Evolutionary conservation across 495 filamentous ascomycete species (phyloP), one percentile per base, ranked within the genome.

Genomic region (Cladorrhinum samala): DNA sequence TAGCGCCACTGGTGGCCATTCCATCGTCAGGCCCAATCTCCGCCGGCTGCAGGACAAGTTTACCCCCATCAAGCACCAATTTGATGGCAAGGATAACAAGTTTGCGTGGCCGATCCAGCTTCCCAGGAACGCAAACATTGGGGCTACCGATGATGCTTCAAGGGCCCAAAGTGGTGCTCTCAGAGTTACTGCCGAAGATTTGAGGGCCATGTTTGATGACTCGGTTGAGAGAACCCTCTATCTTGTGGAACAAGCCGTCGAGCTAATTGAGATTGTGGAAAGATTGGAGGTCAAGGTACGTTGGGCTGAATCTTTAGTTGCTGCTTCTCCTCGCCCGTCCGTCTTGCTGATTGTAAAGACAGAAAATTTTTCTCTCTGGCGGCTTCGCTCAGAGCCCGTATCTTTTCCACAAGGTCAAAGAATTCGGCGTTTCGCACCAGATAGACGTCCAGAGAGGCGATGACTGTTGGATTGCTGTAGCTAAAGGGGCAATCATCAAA

Each of bases 391-490:
- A 54, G n/a, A 62, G 51, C 21, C 53, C 48, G 2, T 65, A 65
- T 44, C 54, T 65, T 1, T 53, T 46, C 20, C 45, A 60, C 24
- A 45, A 50, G 14, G 54, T 65, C 21, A 46, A 48, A 6, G 36
- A 47, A 16, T 65, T 57, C 27, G 59, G 59, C 3, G 41, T 21
- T 3, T 54, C 46, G 19, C 50, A 30, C 6, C 33, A 54, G 0
- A 59, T 65, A 6, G 48, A 43, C 2, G 59, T 65, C 11, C 56
- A 62, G 18, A 47, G 56, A 17, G 62, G 62, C 2, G 56, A 60
- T 0, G 51, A 55, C 25, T 65, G 59, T 21, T 70, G 67, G 67
- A 60, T 40, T 30, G 67, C 61, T 23, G 66, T 70, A 20, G 62
- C 55, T 0, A 54, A 55, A 9, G 67, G 67, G 8, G 67, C 66